Evolutionary conservation across 2,329 filamentous ascomycete species (phyloP).

Genomic region (Sclerotinia minor): DNA sequence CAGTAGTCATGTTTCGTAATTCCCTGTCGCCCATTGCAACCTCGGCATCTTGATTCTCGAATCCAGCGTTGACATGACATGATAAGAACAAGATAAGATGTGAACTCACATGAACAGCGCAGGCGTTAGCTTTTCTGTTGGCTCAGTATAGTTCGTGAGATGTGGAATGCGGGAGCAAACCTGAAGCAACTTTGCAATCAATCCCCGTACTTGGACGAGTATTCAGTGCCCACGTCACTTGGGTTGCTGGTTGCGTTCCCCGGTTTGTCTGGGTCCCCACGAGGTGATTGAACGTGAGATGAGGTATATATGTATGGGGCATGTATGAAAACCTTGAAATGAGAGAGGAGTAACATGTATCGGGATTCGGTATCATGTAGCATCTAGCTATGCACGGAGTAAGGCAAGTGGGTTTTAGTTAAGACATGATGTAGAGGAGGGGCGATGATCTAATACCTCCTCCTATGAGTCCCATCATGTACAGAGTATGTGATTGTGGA

Average conservation of each 20-base stretch:
- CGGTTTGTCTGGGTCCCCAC: constrained; percentile 5
- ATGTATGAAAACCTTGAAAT: too few species aligned
- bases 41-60: constrained; percentile 7
- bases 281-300: neutral
- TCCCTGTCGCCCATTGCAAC: neutral
- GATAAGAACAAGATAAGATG: constrained; percentile 4
- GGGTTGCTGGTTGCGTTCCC: constrained; percentile 6
- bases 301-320: too few species aligned
- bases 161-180: neutral
- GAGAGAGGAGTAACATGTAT: too few species aligned
- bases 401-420: too few species aligned
- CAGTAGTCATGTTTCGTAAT: constrained; percentile 5
- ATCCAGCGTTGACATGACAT: constrained; percentile 13
- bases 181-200: neutral
- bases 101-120: constrained; percentile 14
- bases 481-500: too few species aligned
- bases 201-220: constrained; percentile 11
- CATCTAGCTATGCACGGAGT: too few species aligned
- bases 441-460: too few species aligned
- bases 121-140: constrained; percentile 7
- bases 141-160: constrained; percentile 13
- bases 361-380: too few species aligned
- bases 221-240: constrained; percentile 10
- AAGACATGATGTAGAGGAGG: too few species aligned
- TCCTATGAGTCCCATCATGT: too few species aligned